Percentiles rank a stretch among this genome's conserved stretches.
phyloP scores from a whole-genome alignment of 78 protist genomes.

The Dictyostelium intermedium region DNA sequence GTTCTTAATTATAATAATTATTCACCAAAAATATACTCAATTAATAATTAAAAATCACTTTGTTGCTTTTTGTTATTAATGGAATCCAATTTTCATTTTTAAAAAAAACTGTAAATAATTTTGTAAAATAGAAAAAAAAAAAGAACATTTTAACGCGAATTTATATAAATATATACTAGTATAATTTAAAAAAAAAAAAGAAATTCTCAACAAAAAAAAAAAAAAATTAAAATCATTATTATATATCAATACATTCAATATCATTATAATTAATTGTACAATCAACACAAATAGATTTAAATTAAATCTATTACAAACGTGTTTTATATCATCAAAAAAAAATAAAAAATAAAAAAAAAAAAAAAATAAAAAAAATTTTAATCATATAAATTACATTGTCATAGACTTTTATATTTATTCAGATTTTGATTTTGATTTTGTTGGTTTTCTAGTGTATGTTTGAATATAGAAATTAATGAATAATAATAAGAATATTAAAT shows the following conservation, averaged over 20 bases:
- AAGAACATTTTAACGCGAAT: background rate
- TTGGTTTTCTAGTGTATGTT: constrained; percentile 41
- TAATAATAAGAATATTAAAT: constrained; percentile 59
- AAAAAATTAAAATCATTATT: background rate
- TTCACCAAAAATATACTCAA: background rate
- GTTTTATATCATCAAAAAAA: background rate
- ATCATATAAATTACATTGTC: too few relatives aligned
- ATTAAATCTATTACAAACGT: background rate
- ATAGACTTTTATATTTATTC: background rate
- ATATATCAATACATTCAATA: constrained; percentile 17
- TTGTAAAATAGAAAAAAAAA: background rate
- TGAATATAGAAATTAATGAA: constrained; percentile 49
- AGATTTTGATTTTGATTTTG: background rate
- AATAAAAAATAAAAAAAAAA: constrained; percentile 1
- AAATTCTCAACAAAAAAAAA: background rate
- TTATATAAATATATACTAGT: background rate
- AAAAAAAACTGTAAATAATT: background rate
- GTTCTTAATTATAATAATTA: background rate
- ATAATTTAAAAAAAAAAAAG: background rate
- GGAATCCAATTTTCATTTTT: background rate
- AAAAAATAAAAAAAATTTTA: background rate
- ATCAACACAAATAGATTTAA: background rate
- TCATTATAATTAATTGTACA: constrained; percentile 1
- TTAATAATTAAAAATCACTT: too few relatives aligned
- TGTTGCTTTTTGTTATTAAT: background rate